These are phyloP conservation scores for Turnera subulata DNA, from an alignment of 345 rosid species.

Conservation along the genomic window DNA sequence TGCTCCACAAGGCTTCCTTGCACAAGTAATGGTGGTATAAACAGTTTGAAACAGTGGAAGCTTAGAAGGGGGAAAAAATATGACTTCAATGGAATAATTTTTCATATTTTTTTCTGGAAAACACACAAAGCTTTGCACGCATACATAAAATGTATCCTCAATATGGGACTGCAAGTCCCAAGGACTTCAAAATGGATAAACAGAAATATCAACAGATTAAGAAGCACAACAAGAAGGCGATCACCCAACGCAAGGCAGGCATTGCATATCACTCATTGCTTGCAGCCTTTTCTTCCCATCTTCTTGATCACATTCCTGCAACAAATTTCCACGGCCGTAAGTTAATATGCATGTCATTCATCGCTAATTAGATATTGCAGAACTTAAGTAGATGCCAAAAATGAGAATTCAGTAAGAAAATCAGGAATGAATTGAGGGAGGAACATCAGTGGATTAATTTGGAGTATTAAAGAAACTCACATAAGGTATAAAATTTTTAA, in stretches of 20 bases:
- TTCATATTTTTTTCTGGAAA: constrained; percentile 24
- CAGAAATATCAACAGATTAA: constrained; percentile 17
- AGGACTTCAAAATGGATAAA: constrained; percentile 25
- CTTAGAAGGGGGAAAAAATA: constrained; percentile 4
- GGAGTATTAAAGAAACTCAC: too few species aligned
- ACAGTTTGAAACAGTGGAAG: neutral
- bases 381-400: too few species aligned
- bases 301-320: constrained; percentile 30
- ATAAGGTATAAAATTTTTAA: too few species aligned
- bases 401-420: too few species aligned
- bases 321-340: neutral
- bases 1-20: too few species aligned
- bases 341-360: too few species aligned
- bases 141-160: constrained; percentile 14
- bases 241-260: constrained; percentile 17
- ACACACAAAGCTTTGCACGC: constrained; percentile 33
- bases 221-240: constrained; percentile 15
- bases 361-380: too few species aligned
- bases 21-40: constrained; percentile 1
- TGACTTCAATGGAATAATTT: constrained; percentile 25
- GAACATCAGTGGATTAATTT: too few species aligned
- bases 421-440: too few species aligned
- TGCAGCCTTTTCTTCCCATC: constrained; percentile 19
- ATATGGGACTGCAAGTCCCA: constrained; percentile 19
- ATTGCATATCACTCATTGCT: constrained; percentile 10